Conservation (phyloP, 306 rosid species). For the Rosa multiflora region DNA sequence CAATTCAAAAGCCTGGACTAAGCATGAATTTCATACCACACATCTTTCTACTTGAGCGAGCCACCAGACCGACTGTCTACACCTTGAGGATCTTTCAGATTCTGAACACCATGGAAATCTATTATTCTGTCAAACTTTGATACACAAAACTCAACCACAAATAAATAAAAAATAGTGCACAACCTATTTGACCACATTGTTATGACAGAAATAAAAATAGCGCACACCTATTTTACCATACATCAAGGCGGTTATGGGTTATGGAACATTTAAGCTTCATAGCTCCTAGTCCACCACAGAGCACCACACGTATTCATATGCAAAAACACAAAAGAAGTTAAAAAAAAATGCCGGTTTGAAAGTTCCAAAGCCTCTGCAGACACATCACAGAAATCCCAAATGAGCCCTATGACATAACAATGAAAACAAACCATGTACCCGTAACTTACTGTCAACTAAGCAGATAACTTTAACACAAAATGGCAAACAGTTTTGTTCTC, state of each 20-base stretch:
- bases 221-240: background rate
- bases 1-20: background rate
- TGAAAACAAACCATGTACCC: slow-evolving; percentile 1
- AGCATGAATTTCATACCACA: background rate
- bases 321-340: too few species aligned
- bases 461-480: background rate
- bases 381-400: slow-evolving; percentile 11
- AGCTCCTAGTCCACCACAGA: background rate
- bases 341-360: slow-evolving; percentile 62
- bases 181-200: background rate
- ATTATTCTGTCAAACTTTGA: background rate
- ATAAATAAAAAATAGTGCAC: background rate
- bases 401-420: slow-evolving; percentile 4
- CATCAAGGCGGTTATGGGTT: background rate
- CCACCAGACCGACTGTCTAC: background rate
- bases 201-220: background rate
- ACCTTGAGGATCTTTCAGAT: background rate
- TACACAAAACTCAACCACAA: background rate
- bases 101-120: background rate
- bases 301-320: background rate
- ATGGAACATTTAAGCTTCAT: background rate
- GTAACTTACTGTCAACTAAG: background rate
- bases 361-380: slow-evolving; percentile 91
- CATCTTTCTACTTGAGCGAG: background rate
- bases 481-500: background rate